Evolutionary conservation across 1,139 yeast species (phyloP).

Genomic region (Suhomyces choctaworum): DNA sequence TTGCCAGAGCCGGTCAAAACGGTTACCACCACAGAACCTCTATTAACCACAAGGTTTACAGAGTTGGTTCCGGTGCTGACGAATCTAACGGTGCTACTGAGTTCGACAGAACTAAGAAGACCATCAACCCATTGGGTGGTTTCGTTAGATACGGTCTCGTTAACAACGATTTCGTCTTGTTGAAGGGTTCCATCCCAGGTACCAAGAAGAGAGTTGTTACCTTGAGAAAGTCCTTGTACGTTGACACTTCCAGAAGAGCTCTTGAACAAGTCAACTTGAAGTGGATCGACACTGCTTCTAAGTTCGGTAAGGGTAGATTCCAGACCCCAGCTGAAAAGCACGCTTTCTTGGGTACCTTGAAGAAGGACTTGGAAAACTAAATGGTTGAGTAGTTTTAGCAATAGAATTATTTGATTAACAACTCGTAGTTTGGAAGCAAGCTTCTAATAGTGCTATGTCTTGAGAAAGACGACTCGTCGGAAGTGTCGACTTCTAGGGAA

Average conservation of each 20-base stretch:
- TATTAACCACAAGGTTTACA: conserved; percentile 99
- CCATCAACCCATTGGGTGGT: conserved; percentile 99
- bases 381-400: conserved; percentile 9
- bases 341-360: conserved; percentile 99
- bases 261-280: conserved; percentile 94
- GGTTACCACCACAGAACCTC: conserved; percentile 99
- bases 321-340: conserved; percentile 99
- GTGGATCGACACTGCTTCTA: conserved; percentile 99
- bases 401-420: conserved; percentile 8
- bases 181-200: conserved; percentile 99
- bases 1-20: conserved; percentile 99
- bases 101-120: conserved; percentile 99
- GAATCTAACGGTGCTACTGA: conserved; percentile 94
- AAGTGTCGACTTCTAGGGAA: too few relatives aligned
- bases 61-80: conserved; percentile 96
- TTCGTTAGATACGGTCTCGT: conserved; percentile 99
- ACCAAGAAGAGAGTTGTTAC: conserved; percentile 99
- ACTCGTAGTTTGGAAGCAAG: too few relatives aligned
- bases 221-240: conserved; percentile 97
- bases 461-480: too few relatives aligned
- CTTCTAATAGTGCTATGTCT: too few relatives aligned
- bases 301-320: conserved; percentile 99
- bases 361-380: conserved; percentile 70
- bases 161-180: conserved; percentile 94
- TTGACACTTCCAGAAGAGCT: conserved; percentile 97